phyloP scores from a whole-genome alignment of 768 basidiomycete genomes.

The Lactarius quietus region DNA sequence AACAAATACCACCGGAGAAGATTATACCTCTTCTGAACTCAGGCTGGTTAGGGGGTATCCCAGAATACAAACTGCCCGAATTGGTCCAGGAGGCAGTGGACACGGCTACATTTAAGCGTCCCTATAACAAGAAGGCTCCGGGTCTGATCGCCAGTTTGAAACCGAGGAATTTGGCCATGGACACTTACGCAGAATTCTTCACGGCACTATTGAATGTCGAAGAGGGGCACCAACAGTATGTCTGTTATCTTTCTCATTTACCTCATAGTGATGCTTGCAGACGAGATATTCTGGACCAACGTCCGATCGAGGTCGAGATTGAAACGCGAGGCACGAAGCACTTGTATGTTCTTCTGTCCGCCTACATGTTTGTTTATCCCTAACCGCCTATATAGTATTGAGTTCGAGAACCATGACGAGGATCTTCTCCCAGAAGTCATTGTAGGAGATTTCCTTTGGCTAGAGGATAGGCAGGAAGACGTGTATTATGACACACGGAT shows the following conservation, averaged over 20 bases:
- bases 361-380: background rate
- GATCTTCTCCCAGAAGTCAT: slow-evolving; percentile 16
- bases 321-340: background rate
- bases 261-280: slow-evolving; percentile 34
- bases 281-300: slow-evolving; percentile 7
- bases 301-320: background rate
- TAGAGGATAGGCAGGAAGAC: slow-evolving; percentile 18
- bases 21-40: background rate
- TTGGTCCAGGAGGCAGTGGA: background rate
- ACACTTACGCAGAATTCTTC: slow-evolving; percentile 10
- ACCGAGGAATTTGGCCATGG: background rate
- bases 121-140: background rate
- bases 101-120: background rate
- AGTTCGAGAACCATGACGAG: slow-evolving; percentile 16
- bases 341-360: background rate
- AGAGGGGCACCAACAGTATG: slow-evolving; percentile 47
- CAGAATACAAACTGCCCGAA: slow-evolving; percentile 8
- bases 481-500: slow-evolving; percentile 19
- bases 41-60: background rate
- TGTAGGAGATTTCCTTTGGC: slow-evolving; percentile 12
- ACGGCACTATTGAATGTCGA: slow-evolving; percentile 12
- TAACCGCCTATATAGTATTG: background rate
- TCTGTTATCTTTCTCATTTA: slow-evolving; percentile 30
- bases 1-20: slow-evolving; percentile 10
- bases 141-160: background rate